A percentile compares a stretch with the other conserved stretches of the same genome.
Evolutionary conservation across 2,329 filamentous ascomycete species (phyloP).

Genomic region (Ophiosphaerella narmari): DNA sequence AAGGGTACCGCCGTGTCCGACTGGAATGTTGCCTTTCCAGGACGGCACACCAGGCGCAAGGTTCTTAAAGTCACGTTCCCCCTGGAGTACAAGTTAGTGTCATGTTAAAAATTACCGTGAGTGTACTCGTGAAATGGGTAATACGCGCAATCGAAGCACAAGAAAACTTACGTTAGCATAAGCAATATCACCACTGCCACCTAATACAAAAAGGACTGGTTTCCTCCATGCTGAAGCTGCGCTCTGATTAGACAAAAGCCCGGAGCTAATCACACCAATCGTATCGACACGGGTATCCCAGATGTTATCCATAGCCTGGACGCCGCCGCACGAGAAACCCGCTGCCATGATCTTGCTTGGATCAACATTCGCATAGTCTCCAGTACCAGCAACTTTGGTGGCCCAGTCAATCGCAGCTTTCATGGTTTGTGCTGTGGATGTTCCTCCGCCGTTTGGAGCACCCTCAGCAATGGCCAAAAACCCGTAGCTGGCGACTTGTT

Average conservation of each 20-base stretch:
- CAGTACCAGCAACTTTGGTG: slow-evolving; percentile 14
- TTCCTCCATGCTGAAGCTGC: slow-evolving; percentile 13
- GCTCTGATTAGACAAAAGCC: slow-evolving; percentile 13
- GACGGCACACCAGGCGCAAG: slow-evolving; percentile 12
- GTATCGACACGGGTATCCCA: slow-evolving; percentile 15
- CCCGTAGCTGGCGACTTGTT: slow-evolving; percentile 24
- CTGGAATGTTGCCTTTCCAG: slow-evolving; percentile 27
- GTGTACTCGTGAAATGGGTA: too few species aligned
- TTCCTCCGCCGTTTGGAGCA: slow-evolving; percentile 9
- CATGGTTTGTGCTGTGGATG: slow-evolving; percentile 12
- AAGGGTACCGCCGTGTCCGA: slow-evolving; percentile 23
- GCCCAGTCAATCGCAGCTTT: slow-evolving; percentile 20
- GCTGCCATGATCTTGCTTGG: slow-evolving; percentile 18
- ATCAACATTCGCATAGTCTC: slow-evolving; percentile 23
- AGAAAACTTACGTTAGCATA: slow-evolving; percentile 19
- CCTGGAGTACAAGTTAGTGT: slow-evolving; percentile 5
- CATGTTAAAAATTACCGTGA: too few species aligned
- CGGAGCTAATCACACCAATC: slow-evolving; percentile 21
- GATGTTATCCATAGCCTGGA: slow-evolving; percentile 18
- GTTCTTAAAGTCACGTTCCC: slow-evolving; percentile 22
- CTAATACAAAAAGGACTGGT: slow-evolving; percentile 20
- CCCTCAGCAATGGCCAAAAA: slow-evolving; percentile 25
- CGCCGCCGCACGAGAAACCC: slow-evolving; percentile 19
- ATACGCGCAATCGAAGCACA: neutral
- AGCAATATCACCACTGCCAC: slow-evolving; percentile 21